Conservation (phyloP, 768 basidiomycete species). For the Punctularia strigosozonata region DNA sequence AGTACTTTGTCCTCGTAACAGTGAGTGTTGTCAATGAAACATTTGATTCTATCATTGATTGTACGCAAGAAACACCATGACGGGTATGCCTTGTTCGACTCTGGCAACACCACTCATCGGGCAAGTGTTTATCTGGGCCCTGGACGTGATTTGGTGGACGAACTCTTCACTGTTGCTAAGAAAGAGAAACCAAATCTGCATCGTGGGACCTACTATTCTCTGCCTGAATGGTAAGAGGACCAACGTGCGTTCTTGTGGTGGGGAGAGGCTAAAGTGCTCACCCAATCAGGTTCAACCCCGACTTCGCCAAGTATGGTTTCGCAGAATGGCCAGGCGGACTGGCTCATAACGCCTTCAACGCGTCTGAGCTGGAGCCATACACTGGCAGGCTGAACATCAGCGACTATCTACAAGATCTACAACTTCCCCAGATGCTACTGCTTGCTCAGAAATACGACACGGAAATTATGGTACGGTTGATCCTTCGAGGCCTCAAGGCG, state of each 20-base stretch:
- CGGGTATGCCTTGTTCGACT: constrained; percentile 45
- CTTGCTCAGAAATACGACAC: constrained; percentile 1
- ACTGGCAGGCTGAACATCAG: constrained; percentile 36
- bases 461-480: constrained; percentile 9
- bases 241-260: background rate
- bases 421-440: constrained; percentile 36
- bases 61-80: constrained; percentile 47
- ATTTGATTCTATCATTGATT: background rate
- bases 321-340: constrained; percentile 40
- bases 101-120: constrained; percentile 38
- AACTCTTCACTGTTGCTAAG: constrained; percentile 38
- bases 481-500: too few species aligned
- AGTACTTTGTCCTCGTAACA: constrained; percentile 48
- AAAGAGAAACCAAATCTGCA: constrained; percentile 36
- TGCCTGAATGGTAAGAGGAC: constrained; percentile 36
- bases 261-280: too few species aligned
- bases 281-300: constrained; percentile 38
- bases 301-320: constrained; percentile 39
- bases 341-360: constrained; percentile 38
- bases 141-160: constrained; percentile 36
- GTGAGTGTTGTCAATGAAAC: constrained; percentile 15
- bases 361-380: constrained; percentile 37
- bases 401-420: constrained; percentile 41
- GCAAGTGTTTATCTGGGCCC: constrained; percentile 37
- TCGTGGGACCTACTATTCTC: constrained; percentile 46